Base-by-base conservation (phyloP, 2,329 filamentous ascomycete genomes). In the Tricladium varicosporioides region DNA sequence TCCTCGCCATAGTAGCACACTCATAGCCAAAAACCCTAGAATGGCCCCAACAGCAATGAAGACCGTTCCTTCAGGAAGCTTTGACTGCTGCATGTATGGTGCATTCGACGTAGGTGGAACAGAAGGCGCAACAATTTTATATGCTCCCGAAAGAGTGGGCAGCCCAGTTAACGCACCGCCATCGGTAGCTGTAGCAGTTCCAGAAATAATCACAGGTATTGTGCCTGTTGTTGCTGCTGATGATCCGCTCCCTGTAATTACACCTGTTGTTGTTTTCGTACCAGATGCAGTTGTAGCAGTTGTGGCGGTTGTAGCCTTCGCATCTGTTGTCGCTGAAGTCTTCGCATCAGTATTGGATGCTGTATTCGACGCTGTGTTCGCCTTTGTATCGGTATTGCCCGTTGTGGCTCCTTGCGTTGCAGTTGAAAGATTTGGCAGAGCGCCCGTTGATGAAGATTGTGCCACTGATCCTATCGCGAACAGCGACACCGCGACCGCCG, bases 21-120 rank as follows among this genome's bases (percentile, higher is more conserved):
- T 86, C 8, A 91, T 77, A 10, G 86, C 91, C 62, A 97, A 84
- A 63, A 92, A 87, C 14, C 91, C 94, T 5, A 99, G 82, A 27
- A 91, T 87, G 22, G 92, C 89, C 47, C 94, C 94, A 1, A 97
- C 94, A 18, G 86, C 88, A 67, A 99, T 99, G 76, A 99, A 99
- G 58, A 99, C 88, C 3, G 93, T 97, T 54, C 94, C 94, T 68
- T 97, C 89, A 2, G 94, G 94, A 10, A 92, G 79, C 53, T 76
- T 86, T 0, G 92, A 95, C 67, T 87, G 86, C 69, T 92, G 87
- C 91, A 97, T 96, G 71, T 91, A 99, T 14, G 93, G 92, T 5
- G 94, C 94, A 68, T 88, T 84, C 42, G 83, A 80, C 2, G 90
- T 96, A 22, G 92, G 89, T 7, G 94, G 94, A 2, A 97, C 87